Base-by-base conservation (phyloP, 192 early-diverging fungal genomes). In the Coemansia sp. region DNA sequence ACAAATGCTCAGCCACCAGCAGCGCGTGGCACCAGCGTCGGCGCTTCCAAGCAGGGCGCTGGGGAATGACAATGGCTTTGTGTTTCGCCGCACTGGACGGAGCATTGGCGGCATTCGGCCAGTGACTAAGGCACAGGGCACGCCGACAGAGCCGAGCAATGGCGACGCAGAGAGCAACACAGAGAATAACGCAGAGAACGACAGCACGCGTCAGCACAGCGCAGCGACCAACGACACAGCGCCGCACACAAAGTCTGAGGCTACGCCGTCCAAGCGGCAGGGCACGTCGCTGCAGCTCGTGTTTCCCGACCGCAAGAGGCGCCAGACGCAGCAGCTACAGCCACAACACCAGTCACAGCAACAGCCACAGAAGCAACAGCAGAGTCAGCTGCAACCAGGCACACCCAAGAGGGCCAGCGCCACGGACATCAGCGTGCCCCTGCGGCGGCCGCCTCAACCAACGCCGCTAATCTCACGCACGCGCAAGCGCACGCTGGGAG, bases 41-140 rank as follows among this genome's bases (percentile, higher is more conserved):
- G n/a, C n/a, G n/a, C n/a, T n/a, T 26, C 27, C 23, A 36, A 19
- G 9, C 19, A 38, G 4, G 8, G 36, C 8, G 36, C 10, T 15
- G 43, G 72, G 58, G 29, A 69, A 69, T 45, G 72, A 76, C 58
- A 40, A 76, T 25, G 72, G 72, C 1, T 76, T 76, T 65, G 44
- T 69, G 39, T 76, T 76, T 26, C 58, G 42, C 5, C 65, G 72
- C 18, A 60, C n/a, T n/a, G n/a, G n/a, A n/a, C n/a, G n/a, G n/a
- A n/a, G n/a, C n/a, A n/a, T n/a, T n/a, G 53, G 22, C 50, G 48
- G 41, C 13, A 19, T 9, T 1, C 40, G 3, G 27, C 51, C 29
- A 34, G 24, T 24, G 19, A 9, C 15, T 13, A 40, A 45, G 26
- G 27, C 17, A 25, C 37, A 14, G 30, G 39, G 20, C 2, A 26